These are phyloP conservation scores for Pleurotus platypus DNA, from an alignment of 768 basidiomycete genomes.

Conservation along the genomic window DNA sequence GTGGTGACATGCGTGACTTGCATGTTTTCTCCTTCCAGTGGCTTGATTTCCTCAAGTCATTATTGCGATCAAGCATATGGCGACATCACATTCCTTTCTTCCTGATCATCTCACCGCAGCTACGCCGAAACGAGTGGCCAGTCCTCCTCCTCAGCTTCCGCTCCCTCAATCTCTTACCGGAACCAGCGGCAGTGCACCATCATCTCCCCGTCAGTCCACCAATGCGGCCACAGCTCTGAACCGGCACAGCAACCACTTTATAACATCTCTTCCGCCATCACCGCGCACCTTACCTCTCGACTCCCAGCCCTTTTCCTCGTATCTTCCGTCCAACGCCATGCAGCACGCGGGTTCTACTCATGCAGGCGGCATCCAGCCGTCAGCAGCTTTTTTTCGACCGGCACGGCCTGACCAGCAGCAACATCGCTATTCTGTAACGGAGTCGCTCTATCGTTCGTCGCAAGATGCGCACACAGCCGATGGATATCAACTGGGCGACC, in stretches of 20 bases:
- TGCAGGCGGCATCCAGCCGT: slow-evolving; percentile 72
- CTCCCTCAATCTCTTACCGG: slow-evolving; percentile 28
- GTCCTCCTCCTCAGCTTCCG: slow-evolving; percentile 24
- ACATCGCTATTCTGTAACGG: slow-evolving; percentile 37
- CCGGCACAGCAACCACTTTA: slow-evolving; percentile 10
- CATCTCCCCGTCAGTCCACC: slow-evolving; percentile 14
- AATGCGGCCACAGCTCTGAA: slow-evolving; percentile 12
- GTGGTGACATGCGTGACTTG: slow-evolving; percentile 1
- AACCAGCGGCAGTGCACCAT: slow-evolving; percentile 8
- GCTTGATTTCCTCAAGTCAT: too few relatives aligned
- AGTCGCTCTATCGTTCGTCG: slow-evolving; percentile 27
- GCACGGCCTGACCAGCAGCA: slow-evolving; percentile 54
- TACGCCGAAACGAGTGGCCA: slow-evolving; percentile 1
- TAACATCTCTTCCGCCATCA: slow-evolving; percentile 12
- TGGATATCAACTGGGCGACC: slow-evolving; percentile 35
- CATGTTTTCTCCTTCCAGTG: background rate
- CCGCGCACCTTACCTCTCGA: background rate
- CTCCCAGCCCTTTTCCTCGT: slow-evolving; percentile 10
- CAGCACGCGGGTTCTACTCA: slow-evolving; percentile 40
- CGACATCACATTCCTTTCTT: slow-evolving; percentile 6
- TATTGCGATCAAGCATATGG: slow-evolving; percentile 1
- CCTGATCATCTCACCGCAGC: background rate
- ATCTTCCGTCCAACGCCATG: slow-evolving; percentile 19
- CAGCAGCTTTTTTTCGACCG: slow-evolving; percentile 76
- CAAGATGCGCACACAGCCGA: slow-evolving; percentile 22